A percentile compares a stretch with the other conserved stretches of the same genome.
Evolutionary conservation across 2,329 filamentous ascomycete species (phyloP).

Genomic region (Helminthosporium solani): DNA sequence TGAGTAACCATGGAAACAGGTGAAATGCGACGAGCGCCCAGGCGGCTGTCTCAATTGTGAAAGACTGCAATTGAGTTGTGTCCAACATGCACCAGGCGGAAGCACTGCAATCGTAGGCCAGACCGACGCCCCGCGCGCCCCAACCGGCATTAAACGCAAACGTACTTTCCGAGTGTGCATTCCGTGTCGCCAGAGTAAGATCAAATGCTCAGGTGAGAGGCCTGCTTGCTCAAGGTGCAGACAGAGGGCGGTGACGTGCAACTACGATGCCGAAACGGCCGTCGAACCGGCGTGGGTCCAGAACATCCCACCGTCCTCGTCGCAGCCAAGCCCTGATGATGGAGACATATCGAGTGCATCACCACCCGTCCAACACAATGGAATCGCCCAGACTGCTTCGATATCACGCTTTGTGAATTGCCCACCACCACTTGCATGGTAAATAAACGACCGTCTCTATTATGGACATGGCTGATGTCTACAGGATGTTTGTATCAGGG

Average conservation of each 20-base stretch:
- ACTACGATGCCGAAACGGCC: slow-evolving; percentile 30
- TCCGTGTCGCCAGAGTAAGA: slow-evolving; percentile 33
- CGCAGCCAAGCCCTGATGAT: slow-evolving; percentile 11
- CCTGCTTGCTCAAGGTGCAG: slow-evolving; percentile 31
- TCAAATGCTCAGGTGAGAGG: slow-evolving; percentile 36
- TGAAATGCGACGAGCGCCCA: slow-evolving; percentile 36
- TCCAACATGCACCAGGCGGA: slow-evolving; percentile 20
- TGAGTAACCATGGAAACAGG: slow-evolving; percentile 11
- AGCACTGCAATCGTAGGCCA: slow-evolving; percentile 17
- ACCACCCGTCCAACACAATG: slow-evolving; percentile 15
- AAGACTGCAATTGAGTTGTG: slow-evolving; percentile 28
- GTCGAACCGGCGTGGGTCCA: slow-evolving; percentile 35
- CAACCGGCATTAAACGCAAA: slow-evolving; percentile 33
- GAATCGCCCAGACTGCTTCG: slow-evolving; percentile 12
- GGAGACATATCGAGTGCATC: slow-evolving; percentile 15
- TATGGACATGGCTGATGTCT: too few species aligned
- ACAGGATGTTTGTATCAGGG: slow-evolving; percentile 26
- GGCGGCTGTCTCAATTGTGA: slow-evolving; percentile 36
- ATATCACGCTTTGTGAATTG: slow-evolving; percentile 17
- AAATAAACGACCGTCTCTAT: not conserved
- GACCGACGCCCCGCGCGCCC: slow-evolving; percentile 16
- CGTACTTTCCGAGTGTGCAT: slow-evolving; percentile 35
- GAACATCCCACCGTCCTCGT: slow-evolving; percentile 21
- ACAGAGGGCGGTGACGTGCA: slow-evolving; percentile 25
- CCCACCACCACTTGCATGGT: slow-evolving; percentile 28